Percentiles rank a stretch among this genome's conserved stretches.
Conservation (phyloP, 2,329 filamentous ascomycete species). For the Neofusicoccum laricinum region DNA sequence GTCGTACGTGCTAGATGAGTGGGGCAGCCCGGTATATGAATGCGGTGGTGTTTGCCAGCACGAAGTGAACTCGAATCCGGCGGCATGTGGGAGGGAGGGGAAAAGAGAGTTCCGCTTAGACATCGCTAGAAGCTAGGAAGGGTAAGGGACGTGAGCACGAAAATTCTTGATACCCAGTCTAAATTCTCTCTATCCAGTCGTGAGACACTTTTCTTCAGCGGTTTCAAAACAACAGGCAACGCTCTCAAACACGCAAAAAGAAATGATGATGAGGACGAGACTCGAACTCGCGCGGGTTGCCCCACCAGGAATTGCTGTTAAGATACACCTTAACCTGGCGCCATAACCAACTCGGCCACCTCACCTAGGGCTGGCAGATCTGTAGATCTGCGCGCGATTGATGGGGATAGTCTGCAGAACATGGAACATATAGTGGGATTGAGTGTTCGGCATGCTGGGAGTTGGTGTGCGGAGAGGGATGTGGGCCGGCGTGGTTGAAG, state of each 20-base stretch:
- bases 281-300: constrained; percentile 16
- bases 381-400: not conserved
- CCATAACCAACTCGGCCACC: constrained; percentile 17
- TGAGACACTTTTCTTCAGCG: too few relatives aligned
- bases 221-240: too few relatives aligned
- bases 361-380: not conserved
- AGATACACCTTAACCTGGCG: constrained; percentile 15
- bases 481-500: not conserved
- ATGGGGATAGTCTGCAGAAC: not conserved
- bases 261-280: constrained; percentile 12
- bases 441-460: not conserved
- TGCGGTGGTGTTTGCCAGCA: not conserved
- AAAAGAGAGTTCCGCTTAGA: too few relatives aligned
- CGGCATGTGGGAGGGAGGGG: too few relatives aligned
- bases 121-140: too few relatives aligned
- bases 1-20: not conserved
- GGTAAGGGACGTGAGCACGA: too few relatives aligned
- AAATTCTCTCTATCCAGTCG: too few relatives aligned
- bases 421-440: not conserved
- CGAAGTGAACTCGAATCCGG: not conserved
- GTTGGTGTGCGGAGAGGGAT: not conserved
- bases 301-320: constrained; percentile 13
- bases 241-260: not conserved
- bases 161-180: too few relatives aligned
- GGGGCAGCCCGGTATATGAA: not conserved